Evolutionary conservation across 768 basidiomycete species (phyloP).

Genomic region (Suillus discolor): DNA sequence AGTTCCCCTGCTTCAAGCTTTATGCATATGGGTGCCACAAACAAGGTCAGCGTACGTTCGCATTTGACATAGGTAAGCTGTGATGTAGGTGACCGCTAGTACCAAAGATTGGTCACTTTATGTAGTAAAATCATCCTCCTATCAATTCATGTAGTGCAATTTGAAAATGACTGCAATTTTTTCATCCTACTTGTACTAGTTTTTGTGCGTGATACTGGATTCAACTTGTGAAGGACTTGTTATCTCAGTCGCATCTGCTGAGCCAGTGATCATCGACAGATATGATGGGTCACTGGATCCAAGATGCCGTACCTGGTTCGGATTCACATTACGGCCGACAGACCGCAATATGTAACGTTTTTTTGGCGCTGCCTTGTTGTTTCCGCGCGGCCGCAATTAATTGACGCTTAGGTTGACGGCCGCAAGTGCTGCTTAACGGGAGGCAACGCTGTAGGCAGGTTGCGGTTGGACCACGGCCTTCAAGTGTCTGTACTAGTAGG

Average conservation of each 20-base stretch:
- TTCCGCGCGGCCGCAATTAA: conserved; percentile 5
- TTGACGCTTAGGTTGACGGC: conserved; percentile 5
- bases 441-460: not conserved
- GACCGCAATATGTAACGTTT: conserved; percentile 1
- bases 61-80: no score
- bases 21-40: not conserved
- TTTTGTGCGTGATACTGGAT: not conserved
- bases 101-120: not conserved
- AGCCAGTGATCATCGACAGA: not conserved
- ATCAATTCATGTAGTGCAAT: not conserved
- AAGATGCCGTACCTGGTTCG: conserved; percentile 4
- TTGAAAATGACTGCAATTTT: not conserved
- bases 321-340: conserved; percentile 4
- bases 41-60: no score
- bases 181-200: no score
- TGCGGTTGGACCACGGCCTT: conserved; percentile 6
- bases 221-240: not conserved
- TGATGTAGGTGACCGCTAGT: not conserved
- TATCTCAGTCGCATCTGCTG: not conserved
- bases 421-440: conserved; percentile 1
- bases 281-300: not conserved
- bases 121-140: not conserved
- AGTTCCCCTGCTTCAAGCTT: not conserved
- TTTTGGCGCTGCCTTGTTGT: conserved; percentile 9
- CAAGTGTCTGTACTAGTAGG: not conserved